Evolutionary conservation across 371 early-diverging fungal species (phyloP), one percentile per base, ranked within the genome.

Genomic region (Sporodiniella umbellata): DNA sequence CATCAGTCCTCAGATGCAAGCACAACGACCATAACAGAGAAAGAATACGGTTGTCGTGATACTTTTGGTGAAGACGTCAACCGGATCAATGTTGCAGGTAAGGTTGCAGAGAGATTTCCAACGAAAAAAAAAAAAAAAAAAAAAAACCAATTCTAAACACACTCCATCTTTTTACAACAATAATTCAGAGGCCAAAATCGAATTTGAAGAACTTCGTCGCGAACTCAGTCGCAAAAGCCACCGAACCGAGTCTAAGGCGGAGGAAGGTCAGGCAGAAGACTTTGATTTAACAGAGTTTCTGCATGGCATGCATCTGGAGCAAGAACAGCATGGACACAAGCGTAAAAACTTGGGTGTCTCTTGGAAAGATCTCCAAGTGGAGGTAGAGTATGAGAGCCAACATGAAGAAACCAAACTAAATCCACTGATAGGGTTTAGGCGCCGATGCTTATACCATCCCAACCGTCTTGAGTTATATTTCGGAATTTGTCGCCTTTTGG

Each of bases 351-450:
- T 81, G 33, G 80, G 81, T 48, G 64, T 81, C 2, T 51, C 64
- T n/a, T 79, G 76, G 76, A 69, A 62, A 33, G 56, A 79, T 50
- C 48, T 79, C 22, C 62, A 48, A 25, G 72, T 79, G 0, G 66
- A 64, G 43, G 62, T 62, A 62, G 17, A 28, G 28, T 30, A 28
- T 10, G 10, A 28, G 26, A 12, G 19, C 8, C 26, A 43, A n/a
- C 18, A 45, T 4, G 2, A 33, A 33, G 11, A 23, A 3, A 8
- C 43, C 10, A 24, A 22, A 42, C 31, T 21, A 23, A n/a, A 21
- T 43, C 44, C 18, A 30, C 24, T 12, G n/a, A 47, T 62, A 62
- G 68, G 75, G 75, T 30, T 31, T 58, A 10, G 71, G 69, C 33
- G 68, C 75, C 2, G 75, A 71, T 31, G 69, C 75, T 12, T 62